These are phyloP conservation scores for Colletotrichum destructivum DNA, from an alignment of 2,329 filamentous ascomycete species.

Conservation along the genomic window DNA sequence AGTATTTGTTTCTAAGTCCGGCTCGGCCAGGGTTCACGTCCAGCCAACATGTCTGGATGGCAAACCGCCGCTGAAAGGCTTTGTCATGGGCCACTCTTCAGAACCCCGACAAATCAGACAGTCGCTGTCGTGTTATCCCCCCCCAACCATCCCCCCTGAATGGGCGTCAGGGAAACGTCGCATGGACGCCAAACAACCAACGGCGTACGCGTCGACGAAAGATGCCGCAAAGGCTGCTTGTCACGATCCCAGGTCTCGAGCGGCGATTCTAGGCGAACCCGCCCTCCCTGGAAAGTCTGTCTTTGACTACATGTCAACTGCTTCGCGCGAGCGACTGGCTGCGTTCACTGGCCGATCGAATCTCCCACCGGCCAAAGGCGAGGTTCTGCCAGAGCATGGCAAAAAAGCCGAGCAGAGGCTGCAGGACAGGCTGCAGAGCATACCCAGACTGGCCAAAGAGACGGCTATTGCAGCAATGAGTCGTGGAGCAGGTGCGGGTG, in stretches of 20 bases:
- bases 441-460: conserved; percentile 76
- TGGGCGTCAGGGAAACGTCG: conserved; percentile 76
- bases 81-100: conserved; percentile 75
- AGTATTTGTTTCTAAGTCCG: conserved; percentile 78
- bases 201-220: conserved; percentile 74
- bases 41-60: conserved; percentile 84
- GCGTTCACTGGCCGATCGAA: conserved; percentile 81
- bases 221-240: conserved; percentile 84
- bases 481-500: conserved; percentile 75
- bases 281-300: conserved; percentile 92
- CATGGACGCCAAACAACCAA: background rate
- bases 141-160: conserved; percentile 77
- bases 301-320: conserved; percentile 90
- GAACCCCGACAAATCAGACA: conserved; percentile 61
- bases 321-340: conserved; percentile 83
- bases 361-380: conserved; percentile 83
- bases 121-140: conserved; percentile 67
- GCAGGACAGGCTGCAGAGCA: conserved; percentile 69
- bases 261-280: conserved; percentile 79
- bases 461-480: conserved; percentile 79
- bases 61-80: conserved; percentile 83
- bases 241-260: conserved; percentile 82
- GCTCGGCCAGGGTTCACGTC: conserved; percentile 48
- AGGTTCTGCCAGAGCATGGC: conserved; percentile 77
- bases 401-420: conserved; percentile 75